Conservation (phyloP, 169 alveolate species). For the Plasmodium knowlesi region DNA sequence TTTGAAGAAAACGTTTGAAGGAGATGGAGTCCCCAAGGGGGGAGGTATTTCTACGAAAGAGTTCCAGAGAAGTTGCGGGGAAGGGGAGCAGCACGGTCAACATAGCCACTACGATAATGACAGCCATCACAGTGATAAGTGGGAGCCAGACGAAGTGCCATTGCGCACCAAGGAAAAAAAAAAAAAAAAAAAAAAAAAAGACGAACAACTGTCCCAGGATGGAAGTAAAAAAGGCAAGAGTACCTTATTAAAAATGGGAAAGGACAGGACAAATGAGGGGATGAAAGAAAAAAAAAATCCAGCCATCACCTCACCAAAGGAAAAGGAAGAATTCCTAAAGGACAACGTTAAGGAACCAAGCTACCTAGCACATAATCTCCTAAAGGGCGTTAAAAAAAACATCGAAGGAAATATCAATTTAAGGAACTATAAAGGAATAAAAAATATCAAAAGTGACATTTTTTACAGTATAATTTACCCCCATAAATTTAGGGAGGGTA, state of each 20-base stretch:
- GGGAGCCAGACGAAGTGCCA: not conserved
- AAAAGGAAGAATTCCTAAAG: not conserved
- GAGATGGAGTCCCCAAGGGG: not conserved
- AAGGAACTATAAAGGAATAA: conserved; percentile 41
- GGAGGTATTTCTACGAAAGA: not conserved
- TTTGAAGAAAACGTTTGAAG: conserved; percentile 16
- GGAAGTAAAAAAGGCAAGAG: not conserved
- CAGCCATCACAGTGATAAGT: not conserved
- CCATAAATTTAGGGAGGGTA: conserved; percentile 19
- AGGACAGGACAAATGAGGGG: not conserved
- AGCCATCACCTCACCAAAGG: not conserved
- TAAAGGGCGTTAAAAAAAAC: not conserved
- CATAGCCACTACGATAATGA: not conserved
- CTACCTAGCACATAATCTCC: not conserved
- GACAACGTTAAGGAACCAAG: not conserved
- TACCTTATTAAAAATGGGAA: not conserved
- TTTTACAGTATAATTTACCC: conserved; percentile 67
- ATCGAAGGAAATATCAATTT: conserved; percentile 1
- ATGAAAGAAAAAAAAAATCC: not conserved
- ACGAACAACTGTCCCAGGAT: not conserved
- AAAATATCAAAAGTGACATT: conserved; percentile 55
- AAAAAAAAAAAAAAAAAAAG: not conserved
- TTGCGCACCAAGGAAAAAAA: not conserved
- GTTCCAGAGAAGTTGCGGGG: not conserved
- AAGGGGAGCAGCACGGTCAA: not conserved